Percentiles rank a stretch among this genome's conserved stretches.
Evolutionary conservation across 352 stramenopile species (phyloP).

Genomic region (Plasmopara muralis): DNA sequence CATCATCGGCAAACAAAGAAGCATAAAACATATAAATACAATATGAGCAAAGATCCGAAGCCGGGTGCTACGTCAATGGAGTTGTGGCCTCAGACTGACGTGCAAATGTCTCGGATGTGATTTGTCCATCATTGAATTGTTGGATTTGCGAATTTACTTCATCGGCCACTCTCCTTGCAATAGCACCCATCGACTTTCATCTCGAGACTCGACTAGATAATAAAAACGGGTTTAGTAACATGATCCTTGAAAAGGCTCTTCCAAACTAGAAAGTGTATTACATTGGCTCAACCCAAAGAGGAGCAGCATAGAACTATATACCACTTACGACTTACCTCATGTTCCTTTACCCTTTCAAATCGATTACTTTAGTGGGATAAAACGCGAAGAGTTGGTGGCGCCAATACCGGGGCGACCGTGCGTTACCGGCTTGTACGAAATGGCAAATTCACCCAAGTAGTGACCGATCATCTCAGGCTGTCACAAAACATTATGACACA

Average conservation of each 20-base stretch:
- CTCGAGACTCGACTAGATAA: too few relatives aligned
- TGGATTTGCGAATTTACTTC: slow-evolving; percentile 52
- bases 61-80: not conserved
- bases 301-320: slow-evolving; percentile 16
- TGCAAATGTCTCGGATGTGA: slow-evolving; percentile 75
- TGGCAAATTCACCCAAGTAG: slow-evolving; percentile 99
- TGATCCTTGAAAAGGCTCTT: slow-evolving; percentile 12
- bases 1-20: slow-evolving; percentile 53
- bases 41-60: slow-evolving; percentile 20
- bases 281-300: slow-evolving; percentile 61
- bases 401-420: slow-evolving; percentile 99
- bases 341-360: slow-evolving; percentile 9
- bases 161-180: slow-evolving; percentile 28
- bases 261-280: slow-evolving; percentile 66
- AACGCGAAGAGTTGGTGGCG: slow-evolving; percentile 95
- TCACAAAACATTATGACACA: slow-evolving; percentile 1
- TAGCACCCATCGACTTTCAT: not conserved
- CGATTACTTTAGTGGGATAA: slow-evolving; percentile 99
- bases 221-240: too few relatives aligned
- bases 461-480: slow-evolving; percentile 99
- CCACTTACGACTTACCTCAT: not conserved
- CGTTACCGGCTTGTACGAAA: slow-evolving; percentile 97
- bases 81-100: slow-evolving; percentile 76
- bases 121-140: slow-evolving; percentile 56
- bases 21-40: slow-evolving; percentile 12